A percentile compares a stretch with the other conserved stretches of the same genome.
Conservation (phyloP, 1,284 basidiomycete species). For the Ceratobasidium sp. region DNA sequence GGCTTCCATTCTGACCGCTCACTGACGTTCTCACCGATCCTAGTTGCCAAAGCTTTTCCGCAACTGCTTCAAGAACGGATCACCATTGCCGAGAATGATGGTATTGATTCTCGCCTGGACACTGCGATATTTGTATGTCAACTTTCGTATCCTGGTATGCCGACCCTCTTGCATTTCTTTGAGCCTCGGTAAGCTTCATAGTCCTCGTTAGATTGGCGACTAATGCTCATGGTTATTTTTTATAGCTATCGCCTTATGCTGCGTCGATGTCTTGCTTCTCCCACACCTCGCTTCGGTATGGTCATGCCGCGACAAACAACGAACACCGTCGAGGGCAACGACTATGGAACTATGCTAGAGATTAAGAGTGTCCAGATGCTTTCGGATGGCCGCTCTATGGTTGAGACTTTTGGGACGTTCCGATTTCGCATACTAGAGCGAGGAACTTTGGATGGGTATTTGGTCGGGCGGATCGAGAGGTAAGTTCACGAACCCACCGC, state of each 20-base stretch:
- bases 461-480: conserved; percentile 84
- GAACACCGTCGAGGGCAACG: conserved; percentile 61
- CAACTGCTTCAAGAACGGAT: conserved; percentile 69
- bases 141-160: conserved; percentile 90
- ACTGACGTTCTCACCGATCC: conserved; percentile 38
- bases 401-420: conserved; percentile 86
- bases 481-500: conserved; percentile 51
- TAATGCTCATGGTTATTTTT: conserved; percentile 28
- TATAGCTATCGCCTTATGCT: conserved; percentile 89
- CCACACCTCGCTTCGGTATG: conserved; percentile 89
- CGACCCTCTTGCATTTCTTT: conserved; percentile 91
- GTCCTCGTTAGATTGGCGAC: conserved; percentile 49
- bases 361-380: conserved; percentile 90
- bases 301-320: conserved; percentile 73
- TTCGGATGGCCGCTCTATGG: conserved; percentile 89
- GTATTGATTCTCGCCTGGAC: conserved; percentile 81
- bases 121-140: conserved; percentile 94
- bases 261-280: conserved; percentile 85
- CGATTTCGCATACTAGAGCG: conserved; percentile 89
- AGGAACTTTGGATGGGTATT: conserved; percentile 88
- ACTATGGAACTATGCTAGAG: conserved; percentile 93
- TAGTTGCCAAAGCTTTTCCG: conserved; percentile 77
- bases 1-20: conserved; percentile 37
- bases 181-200: conserved; percentile 75
- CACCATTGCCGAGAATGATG: conserved; percentile 75